phyloP scores from a whole-genome alignment of 2,329 filamentous ascomycete genomes.

The Xylariaceae sp. region DNA sequence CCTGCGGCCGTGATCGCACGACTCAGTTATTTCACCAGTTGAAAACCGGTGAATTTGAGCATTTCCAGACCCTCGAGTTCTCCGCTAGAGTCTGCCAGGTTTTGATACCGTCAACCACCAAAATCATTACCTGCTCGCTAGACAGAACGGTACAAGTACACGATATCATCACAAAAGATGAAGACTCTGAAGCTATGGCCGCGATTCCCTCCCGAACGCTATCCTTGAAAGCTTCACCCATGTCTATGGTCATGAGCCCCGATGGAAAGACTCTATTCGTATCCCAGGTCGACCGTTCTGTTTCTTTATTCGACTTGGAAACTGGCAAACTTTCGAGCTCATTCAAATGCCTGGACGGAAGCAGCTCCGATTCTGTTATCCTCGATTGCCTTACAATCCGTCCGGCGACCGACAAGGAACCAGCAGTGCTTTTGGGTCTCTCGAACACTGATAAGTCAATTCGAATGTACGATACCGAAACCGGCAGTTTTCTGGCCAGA shows the following conservation, averaged over 20 bases:
- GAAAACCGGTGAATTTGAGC: conserved; percentile 55
- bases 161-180: conserved; percentile 66
- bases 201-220: conserved; percentile 74
- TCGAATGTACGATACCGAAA: conserved; percentile 75
- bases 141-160: conserved; percentile 84
- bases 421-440: conserved; percentile 72
- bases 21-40: conserved; percentile 76
- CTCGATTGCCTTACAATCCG: conserved; percentile 70
- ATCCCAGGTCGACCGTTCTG: conserved; percentile 55
- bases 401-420: conserved; percentile 48
- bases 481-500: conserved; percentile 71
- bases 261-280: conserved; percentile 56
- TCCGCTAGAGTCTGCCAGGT: conserved; percentile 73
- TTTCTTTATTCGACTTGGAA: conserved; percentile 57
- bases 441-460: conserved; percentile 96
- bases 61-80: conserved; percentile 92
- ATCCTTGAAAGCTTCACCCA: conserved; percentile 77
- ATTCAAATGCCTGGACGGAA: conserved; percentile 80
- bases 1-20: conserved; percentile 83
- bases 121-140: conserved; percentile 77
- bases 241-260: conserved; percentile 70
- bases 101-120: conserved; percentile 68
- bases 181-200: conserved; percentile 59
- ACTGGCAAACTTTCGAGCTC: conserved; percentile 64
- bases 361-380: conserved; percentile 74